Conservation (phyloP, 495 filamentous ascomycete species). For the Penicillium flavigenum region DNA sequence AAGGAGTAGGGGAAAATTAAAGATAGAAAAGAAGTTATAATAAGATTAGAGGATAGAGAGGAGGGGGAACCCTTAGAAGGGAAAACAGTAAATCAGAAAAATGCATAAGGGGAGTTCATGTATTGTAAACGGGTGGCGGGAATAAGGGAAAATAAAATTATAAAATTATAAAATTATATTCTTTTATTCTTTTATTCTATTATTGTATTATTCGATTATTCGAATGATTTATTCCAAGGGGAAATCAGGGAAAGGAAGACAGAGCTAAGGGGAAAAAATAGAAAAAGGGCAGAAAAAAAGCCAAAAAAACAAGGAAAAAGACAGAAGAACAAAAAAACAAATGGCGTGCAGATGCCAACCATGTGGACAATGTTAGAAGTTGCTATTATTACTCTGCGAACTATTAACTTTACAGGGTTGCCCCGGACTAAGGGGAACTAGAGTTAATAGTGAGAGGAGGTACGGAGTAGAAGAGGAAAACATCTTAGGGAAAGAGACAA, state of each 20-base stretch:
- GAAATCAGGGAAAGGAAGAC: not conserved
- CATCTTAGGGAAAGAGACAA: not conserved
- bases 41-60: not conserved
- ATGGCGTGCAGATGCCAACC: slow-evolving; percentile 45
- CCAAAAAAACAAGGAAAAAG: slow-evolving; percentile 4
- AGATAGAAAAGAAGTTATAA: slow-evolving; percentile 6
- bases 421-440: slow-evolving; percentile 4
- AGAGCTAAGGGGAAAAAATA: slow-evolving; percentile 8
- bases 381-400: slow-evolving; percentile 2
- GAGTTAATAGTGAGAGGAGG: not conserved
- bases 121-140: slow-evolving; percentile 29
- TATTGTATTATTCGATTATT: no score
- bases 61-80: slow-evolving; percentile 4
- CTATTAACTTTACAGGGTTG: not conserved
- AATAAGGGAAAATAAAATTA: slow-evolving; percentile 11
- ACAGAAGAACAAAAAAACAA: slow-evolving; percentile 6
- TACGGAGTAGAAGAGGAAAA: not conserved
- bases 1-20: slow-evolving; percentile 9
- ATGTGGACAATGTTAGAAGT: slow-evolving; percentile 28
- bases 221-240: no score
- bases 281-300: not conserved
- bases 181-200: no score
- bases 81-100: slow-evolving; percentile 10
- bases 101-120: slow-evolving; percentile 1
- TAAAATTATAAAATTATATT: no score